Evolutionary conservation across 768 basidiomycete genomes (phyloP).

Genomic region (Lactifluus subvellereus): DNA sequence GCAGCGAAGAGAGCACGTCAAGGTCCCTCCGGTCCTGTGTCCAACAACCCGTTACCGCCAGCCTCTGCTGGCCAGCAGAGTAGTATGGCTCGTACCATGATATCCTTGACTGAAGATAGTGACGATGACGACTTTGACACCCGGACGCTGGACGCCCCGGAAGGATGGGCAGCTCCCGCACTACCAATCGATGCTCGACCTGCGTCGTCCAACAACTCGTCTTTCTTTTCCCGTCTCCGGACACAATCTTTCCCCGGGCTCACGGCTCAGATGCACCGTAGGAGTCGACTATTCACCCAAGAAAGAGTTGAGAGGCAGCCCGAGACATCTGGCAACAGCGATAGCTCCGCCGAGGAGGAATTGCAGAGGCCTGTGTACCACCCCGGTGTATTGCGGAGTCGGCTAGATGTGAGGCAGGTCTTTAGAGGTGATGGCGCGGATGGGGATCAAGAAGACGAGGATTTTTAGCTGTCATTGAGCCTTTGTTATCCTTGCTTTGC

Average conservation of each 20-base stretch:
- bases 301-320: neutral
- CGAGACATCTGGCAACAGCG: conserved; percentile 20
- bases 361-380: neutral
- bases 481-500: neutral
- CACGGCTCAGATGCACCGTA: conserved; percentile 8
- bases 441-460: conserved; percentile 18
- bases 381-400: conserved; percentile 7
- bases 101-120: conserved; percentile 5
- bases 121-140: conserved; percentile 26
- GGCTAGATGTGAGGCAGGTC: conserved; percentile 17
- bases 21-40: conserved; percentile 22
- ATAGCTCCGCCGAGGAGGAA: conserved; percentile 20
- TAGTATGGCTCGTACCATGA: conserved; percentile 15
- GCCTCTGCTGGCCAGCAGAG: conserved; percentile 6
- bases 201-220: neutral
- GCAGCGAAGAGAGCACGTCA: conserved; percentile 55
- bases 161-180: conserved; percentile 9
- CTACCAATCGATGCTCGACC: neutral
- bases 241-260: conserved; percentile 23
- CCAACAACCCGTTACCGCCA: conserved; percentile 3
- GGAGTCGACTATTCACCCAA: conserved; percentile 4
- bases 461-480: neutral
- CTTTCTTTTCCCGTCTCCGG: conserved; percentile 23
- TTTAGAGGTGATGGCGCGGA: conserved; percentile 10
- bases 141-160: conserved; percentile 7